A percentile compares a stretch with the other conserved stretches of the same genome.
phyloP scores from a whole-genome alignment of 192 early-diverging fungal genomes.

The Mortierella antarctica region DNA sequence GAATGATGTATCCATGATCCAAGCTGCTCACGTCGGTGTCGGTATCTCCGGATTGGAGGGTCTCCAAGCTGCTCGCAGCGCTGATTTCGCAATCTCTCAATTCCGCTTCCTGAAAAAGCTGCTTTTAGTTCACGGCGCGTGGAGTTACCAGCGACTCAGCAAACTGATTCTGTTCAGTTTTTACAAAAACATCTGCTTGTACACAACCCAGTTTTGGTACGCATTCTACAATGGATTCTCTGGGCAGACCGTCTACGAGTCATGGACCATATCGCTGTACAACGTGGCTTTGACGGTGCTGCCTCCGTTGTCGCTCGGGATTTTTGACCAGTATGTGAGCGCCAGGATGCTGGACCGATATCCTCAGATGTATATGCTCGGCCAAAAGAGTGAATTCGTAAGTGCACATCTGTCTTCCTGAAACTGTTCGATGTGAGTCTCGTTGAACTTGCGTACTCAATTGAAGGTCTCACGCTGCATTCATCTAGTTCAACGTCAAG shows the following conservation, averaged over 20 bases:
- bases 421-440: constrained; percentile 1
- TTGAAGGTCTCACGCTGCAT: neutral
- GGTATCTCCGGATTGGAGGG: constrained; percentile 98
- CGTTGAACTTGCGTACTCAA: neutral
- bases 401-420: constrained; percentile 18
- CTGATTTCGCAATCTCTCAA: constrained; percentile 99
- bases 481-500: constrained; percentile 77
- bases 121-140: constrained; percentile 95
- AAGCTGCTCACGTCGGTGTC: constrained; percentile 97
- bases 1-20: constrained; percentile 99
- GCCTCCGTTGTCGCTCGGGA: constrained; percentile 94
- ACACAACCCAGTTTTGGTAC: constrained; percentile 98
- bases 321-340: constrained; percentile 97
- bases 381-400: constrained; percentile 73
- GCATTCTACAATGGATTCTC: constrained; percentile 96
- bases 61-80: constrained; percentile 94
- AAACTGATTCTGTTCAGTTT: constrained; percentile 98
- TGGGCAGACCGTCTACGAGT: constrained; percentile 97
- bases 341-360: constrained; percentile 96
- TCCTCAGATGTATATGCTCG: constrained; percentile 96
- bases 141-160: constrained; percentile 95
- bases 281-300: constrained; percentile 96
- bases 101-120: constrained; percentile 96
- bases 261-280: constrained; percentile 96
- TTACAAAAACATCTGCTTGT: constrained; percentile 99